phyloP scores from a whole-genome alignment of 2,329 filamentous ascomycete genomes.

The Claviceps monticola region DNA sequence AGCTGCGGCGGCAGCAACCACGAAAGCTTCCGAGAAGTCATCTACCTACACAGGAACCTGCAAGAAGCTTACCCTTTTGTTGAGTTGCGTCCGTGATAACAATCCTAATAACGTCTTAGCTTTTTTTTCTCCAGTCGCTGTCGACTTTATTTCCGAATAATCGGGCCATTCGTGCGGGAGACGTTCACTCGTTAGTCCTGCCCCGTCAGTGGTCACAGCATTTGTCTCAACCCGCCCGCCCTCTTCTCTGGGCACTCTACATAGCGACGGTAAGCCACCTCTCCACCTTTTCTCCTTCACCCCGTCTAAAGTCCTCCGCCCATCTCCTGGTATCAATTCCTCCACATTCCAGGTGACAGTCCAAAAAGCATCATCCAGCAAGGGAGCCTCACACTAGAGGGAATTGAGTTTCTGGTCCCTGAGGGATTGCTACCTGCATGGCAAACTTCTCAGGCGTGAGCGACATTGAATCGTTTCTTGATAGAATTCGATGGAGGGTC shows the following conservation, averaged over 20 bases:
- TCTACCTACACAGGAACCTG: conserved; percentile 1
- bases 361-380: conserved; percentile 7
- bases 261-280: conserved; percentile 38
- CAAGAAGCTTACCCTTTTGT: conserved; percentile 5
- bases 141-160: conserved; percentile 17
- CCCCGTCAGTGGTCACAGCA: conserved; percentile 29
- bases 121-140: conserved; percentile 26
- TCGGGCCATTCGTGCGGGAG: conserved; percentile 39
- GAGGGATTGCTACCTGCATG: conserved; percentile 7
- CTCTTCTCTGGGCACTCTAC: conserved; percentile 22
- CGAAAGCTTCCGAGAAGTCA: not conserved
- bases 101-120: conserved; percentile 19
- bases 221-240: conserved; percentile 31
- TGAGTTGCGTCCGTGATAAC: conserved; percentile 24
- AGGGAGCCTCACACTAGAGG: conserved; percentile 14
- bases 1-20: too few species aligned
- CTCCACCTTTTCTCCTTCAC: conserved; percentile 9
- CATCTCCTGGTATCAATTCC: conserved; percentile 9
- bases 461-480: conserved; percentile 7
- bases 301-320: not conserved
- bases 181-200: conserved; percentile 50
- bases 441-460: conserved; percentile 11
- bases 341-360: conserved; percentile 15
- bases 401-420: conserved; percentile 1
- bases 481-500: conserved; percentile 6